Base-by-base conservation (phyloP, 106 monocot genomes). In the Narthecium ossifragum region DNA sequence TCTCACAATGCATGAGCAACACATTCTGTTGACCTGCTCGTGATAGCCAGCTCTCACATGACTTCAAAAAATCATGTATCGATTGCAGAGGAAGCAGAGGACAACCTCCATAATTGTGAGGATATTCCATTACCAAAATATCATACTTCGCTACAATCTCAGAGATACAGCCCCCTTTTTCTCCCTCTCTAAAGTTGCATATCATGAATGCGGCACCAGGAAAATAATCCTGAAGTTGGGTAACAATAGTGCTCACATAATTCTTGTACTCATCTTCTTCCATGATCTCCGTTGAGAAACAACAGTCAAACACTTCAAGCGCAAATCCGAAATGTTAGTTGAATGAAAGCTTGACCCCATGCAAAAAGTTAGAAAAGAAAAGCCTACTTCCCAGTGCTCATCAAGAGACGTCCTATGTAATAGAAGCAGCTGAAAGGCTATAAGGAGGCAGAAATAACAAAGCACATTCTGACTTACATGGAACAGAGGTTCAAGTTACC, bases 1-100 rank as follows among this genome's bases (percentile, higher is more conserved):
- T 78, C 66, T 98, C 91, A 53, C 98, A 98, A 55, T 98, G 98
- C 84, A 98, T 88, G 31, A 98, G 64, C 62, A 98, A 55, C 30
- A 91, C 66, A 64, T 88, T 98, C 50, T 88, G 80, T 26, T 84
- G 78, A 23, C 69, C 75, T 64, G 73, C 84, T 10, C 70, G 17
- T 21, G 83, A 72, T 51, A 98, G 70, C 91, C 84, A 91, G 53
- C 70, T 84, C 49, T 98, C 91, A 48, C 81, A 73, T 11, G 76
- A 78, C 68, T 64, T 87, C 60, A 98, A 70, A 57, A 91, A 91
- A 6, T 88, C 78, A 39, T 68, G 63, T 11, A 98, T 74, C 58
- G 72, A 88, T 49, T 81, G 84, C 67, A 98, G 41, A 20, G 98
- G 98, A 33, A 91, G 98, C 49, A 91, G 51, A 9, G 91, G 87